Conservation (phyloP, 495 filamentous ascomycete genomes). For the Neurospora tetrasperma region DNA sequence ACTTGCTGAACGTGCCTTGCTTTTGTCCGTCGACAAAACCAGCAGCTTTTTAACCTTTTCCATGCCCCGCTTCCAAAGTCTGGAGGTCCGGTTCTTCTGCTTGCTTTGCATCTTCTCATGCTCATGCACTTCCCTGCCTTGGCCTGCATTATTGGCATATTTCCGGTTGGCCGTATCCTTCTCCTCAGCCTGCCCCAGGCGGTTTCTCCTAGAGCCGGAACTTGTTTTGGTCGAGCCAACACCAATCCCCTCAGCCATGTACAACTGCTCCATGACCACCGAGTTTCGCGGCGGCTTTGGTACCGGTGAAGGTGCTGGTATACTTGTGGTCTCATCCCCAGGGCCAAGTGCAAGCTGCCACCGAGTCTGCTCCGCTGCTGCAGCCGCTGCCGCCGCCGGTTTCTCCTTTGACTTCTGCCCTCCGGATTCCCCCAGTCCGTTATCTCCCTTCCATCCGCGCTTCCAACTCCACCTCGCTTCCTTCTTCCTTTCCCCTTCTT, state of each 20-base stretch:
- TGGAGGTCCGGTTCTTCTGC: neutral
- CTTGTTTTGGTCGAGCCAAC: neutral
- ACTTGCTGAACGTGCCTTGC: neutral
- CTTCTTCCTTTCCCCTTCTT: neutral
- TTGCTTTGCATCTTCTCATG: neutral
- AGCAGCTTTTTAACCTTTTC: neutral
- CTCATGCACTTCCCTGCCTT: neutral
- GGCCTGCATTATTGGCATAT: neutral
- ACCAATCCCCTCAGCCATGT: neutral
- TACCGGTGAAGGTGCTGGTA: neutral
- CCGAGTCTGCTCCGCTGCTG: neutral
- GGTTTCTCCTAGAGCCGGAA: neutral
- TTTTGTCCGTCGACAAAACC: neutral
- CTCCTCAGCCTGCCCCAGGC: neutral
- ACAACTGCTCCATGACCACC: neutral
- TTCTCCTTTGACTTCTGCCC: neutral
- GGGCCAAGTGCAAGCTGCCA: neutral
- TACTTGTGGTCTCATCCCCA: neutral
- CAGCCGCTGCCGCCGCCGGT: neutral
- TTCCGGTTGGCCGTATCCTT: neutral
- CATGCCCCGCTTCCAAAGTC: neutral
- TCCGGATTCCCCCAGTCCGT: neutral
- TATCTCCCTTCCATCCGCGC: neutral
- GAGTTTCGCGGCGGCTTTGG: neutral
- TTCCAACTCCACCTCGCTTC: neutral